Conservation (phyloP, 257 asterid species). For the Solanum bukasovii region DNA sequence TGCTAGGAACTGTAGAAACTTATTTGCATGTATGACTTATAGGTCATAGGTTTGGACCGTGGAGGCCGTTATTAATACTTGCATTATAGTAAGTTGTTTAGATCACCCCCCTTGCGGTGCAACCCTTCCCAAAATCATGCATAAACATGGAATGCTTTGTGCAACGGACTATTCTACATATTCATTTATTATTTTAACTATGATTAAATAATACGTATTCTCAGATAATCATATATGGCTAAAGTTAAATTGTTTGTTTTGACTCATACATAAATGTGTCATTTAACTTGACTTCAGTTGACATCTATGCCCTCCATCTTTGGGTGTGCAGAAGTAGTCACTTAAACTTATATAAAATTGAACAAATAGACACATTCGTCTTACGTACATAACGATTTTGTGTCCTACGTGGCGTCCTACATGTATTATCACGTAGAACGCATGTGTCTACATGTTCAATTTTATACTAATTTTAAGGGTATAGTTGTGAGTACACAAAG, state of each 20-base stretch:
- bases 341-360: no score
- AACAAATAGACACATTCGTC: background rate
- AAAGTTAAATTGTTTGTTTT: background rate
- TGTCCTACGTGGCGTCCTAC: no score
- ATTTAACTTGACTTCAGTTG: background rate
- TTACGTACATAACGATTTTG: background rate
- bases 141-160: background rate
- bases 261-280: background rate
- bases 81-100: background rate
- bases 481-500: no score
- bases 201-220: background rate
- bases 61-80: background rate
- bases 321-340: background rate
- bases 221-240: background rate
- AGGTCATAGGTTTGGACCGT: background rate
- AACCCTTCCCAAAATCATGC: background rate
- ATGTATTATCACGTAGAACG: background rate
- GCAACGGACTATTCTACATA: background rate
- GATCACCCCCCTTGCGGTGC: background rate
- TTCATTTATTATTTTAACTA: background rate
- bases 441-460: no score
- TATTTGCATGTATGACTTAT: background rate
- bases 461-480: no score
- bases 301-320: background rate
- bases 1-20: background rate